Base-by-base conservation (phyloP, 1,284 basidiomycete genomes). In the Irpex lacteus region DNA sequence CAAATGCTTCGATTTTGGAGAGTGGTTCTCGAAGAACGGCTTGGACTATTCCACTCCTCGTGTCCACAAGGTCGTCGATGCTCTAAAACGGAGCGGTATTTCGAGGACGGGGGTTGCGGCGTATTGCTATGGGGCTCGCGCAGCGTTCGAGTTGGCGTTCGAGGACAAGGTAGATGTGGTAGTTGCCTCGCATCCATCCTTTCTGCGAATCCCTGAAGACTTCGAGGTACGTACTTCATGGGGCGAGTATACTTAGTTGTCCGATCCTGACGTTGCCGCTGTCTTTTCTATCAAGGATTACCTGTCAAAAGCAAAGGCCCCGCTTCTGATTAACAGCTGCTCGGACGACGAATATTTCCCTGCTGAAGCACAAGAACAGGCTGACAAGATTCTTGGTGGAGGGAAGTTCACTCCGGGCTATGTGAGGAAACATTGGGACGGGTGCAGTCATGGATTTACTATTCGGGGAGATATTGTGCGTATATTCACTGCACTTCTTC, bases 71-170 rank as follows among this genome's bases (percentile, higher is more conserved):
- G 82, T 90, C 65, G 79, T 90, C 57, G 74, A 73, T 1, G 83
- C 77, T 0, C 80, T 92, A 60, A 86, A 86, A 69, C 81, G 75
- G 13, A 72, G 82, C 61, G 89, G 90, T 0, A 77, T 91, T 40
- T 85, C 79, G 4, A 70, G 72, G 26, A 83, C 90, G 64, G 87
- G 77, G 9, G 86, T 85, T 0, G 84, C 82, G 0, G 89, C 88
- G 0, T 91, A 86, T 76, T 92, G 90, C 78, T 88, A 85, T 64
- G 90, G 91, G 47, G 90, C 84, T 80, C 66, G 66, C 77, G 72
- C 57, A 6, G 62, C 69, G 13, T 90, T 91, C 71, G 84, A 92
- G 67, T 81, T 91, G 59, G 87, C 87, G 0, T 85, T 90, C 66
- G 86, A 90, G 7, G 78, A 81, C 59, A 66, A 78, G 54, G 82